A percentile compares a stretch with the other conserved stretches of the same genome.
phyloP scores from a whole-genome alignment of 2,329 filamentous ascomycete species.

The Immersiporthe knoxdaviesiana region DNA sequence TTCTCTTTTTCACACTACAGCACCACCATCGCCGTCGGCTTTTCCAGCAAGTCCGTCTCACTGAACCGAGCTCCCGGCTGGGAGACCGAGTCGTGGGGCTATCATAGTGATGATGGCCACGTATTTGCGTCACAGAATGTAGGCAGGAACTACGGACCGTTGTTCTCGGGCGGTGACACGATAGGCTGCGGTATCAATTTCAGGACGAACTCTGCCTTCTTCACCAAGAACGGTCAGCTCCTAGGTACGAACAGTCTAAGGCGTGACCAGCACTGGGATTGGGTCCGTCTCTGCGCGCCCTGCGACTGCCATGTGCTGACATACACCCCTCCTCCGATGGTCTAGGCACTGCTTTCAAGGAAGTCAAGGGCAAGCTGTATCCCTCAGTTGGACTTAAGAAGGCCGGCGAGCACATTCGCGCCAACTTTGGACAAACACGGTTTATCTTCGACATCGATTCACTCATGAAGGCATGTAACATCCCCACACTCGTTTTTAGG shows the following conservation, averaged over 20 bases:
- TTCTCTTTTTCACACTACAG: slow-evolving; percentile 42
- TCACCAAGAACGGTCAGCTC: slow-evolving; percentile 66
- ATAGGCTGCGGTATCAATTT: slow-evolving; percentile 72
- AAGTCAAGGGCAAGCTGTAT: slow-evolving; percentile 68
- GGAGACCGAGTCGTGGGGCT: slow-evolving; percentile 71
- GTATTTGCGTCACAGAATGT: slow-evolving; percentile 60
- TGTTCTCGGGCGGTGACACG: slow-evolving; percentile 59
- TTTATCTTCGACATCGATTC: slow-evolving; percentile 92
- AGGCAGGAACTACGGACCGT: slow-evolving; percentile 60
- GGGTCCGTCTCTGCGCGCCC: background rate
- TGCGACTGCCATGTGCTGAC: slow-evolving; percentile 33
- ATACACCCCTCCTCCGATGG: slow-evolving; percentile 13
- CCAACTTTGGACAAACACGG: slow-evolving; percentile 72
- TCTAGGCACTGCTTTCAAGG: slow-evolving; percentile 70
- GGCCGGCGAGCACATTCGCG: slow-evolving; percentile 61
- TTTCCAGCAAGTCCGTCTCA: slow-evolving; percentile 57
- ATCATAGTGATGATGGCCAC: slow-evolving; percentile 70
- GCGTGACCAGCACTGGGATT: background rate
- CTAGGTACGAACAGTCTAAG: slow-evolving; percentile 53
- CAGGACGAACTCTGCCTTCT: slow-evolving; percentile 65
- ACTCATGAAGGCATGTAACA: slow-evolving; percentile 70
- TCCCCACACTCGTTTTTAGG: slow-evolving; percentile 13
- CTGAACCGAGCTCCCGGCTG: slow-evolving; percentile 64
- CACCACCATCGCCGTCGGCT: slow-evolving; percentile 66
- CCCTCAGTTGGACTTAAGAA: slow-evolving; percentile 69